Percentiles rank a stretch among this genome's conserved stretches.
phyloP scores from a whole-genome alignment of 1,284 basidiomycete species.

The Fomitopsis pinicola region DNA sequence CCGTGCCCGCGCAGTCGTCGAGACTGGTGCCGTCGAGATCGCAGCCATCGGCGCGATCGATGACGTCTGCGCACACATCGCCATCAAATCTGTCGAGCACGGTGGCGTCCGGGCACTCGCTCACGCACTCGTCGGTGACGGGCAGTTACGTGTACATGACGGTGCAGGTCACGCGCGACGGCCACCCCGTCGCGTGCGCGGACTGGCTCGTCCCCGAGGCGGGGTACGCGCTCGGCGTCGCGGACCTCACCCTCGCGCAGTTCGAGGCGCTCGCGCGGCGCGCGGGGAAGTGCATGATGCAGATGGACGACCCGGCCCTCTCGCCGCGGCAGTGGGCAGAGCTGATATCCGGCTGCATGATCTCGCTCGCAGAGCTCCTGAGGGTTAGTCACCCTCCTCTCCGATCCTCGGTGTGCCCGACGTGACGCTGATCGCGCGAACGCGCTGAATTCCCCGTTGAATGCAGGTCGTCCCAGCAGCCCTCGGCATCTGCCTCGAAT shows the following conservation, averaged over 20 bases:
- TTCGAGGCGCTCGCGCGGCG: conserved; percentile 66
- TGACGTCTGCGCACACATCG: conserved; percentile 59
- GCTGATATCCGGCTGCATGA: conserved; percentile 52
- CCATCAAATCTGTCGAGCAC: conserved; percentile 53
- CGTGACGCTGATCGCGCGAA: conserved; percentile 8
- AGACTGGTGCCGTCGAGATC: conserved; percentile 23
- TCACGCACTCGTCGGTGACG: conserved; percentile 83
- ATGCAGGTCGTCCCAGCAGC: conserved; percentile 65
- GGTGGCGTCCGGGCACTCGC: conserved; percentile 43
- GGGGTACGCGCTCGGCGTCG: conserved; percentile 76
- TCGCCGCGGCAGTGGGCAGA: conserved; percentile 55
- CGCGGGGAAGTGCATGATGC: conserved; percentile 40
- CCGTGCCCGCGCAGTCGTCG: conserved; percentile 22
- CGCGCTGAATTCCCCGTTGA: conserved; percentile 1
- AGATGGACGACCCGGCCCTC: conserved; percentile 23
- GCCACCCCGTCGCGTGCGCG: conserved; percentile 80
- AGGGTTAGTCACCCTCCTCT: conserved; percentile 43
- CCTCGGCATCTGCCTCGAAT: conserved; percentile 77
- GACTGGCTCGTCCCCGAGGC: conserved; percentile 70
- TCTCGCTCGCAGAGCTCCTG: conserved; percentile 69
- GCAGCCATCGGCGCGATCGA: conserved; percentile 25
- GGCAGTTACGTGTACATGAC: conserved; percentile 85
- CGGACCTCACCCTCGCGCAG: conserved; percentile 80
- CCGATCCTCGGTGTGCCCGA: not conserved
- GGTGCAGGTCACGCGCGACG: conserved; percentile 91